Evolutionary conservation across 139 green algal species (phyloP).

Genomic region (Ettlia oleoabundans): DNA sequence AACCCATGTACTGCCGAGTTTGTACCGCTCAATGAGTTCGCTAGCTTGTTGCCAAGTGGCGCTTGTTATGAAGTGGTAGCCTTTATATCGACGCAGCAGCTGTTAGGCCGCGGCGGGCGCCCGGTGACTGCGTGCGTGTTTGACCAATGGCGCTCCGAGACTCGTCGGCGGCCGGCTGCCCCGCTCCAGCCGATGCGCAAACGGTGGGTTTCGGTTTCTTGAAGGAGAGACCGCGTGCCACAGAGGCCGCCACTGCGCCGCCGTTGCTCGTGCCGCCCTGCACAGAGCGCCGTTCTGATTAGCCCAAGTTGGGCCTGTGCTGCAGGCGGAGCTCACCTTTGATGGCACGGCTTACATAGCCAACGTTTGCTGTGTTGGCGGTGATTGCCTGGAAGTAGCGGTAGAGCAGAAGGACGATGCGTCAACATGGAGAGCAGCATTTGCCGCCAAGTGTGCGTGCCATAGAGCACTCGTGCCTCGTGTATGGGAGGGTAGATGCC

Average conservation of each 20-base stretch:
- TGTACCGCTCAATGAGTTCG: too few relatives aligned
- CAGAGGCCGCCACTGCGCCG: too few relatives aligned
- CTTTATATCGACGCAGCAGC: too few relatives aligned
- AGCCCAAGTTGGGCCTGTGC: background rate
- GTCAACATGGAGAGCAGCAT: slow-evolving; percentile 74
- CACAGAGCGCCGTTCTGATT: too few relatives aligned
- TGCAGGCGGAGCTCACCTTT: slow-evolving; percentile 28
- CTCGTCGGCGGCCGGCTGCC: background rate
- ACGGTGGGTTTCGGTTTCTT: too few relatives aligned
- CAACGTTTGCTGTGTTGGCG: background rate
- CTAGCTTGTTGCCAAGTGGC: too few relatives aligned
- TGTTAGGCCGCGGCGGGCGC: too few relatives aligned
- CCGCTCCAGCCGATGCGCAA: background rate
- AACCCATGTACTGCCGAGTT: too few relatives aligned
- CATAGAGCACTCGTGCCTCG: background rate
- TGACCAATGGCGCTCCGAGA: background rate
- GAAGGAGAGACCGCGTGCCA: too few relatives aligned
- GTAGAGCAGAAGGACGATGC: slow-evolving; percentile 71
- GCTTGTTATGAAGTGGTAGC: too few relatives aligned
- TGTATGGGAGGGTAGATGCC: background rate
- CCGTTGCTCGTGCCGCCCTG: too few relatives aligned
- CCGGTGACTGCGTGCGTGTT: too few relatives aligned
- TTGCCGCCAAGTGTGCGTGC: slow-evolving; percentile 71
- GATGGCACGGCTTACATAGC: slow-evolving; percentile 7
- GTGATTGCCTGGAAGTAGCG: slow-evolving; percentile 58